Percentiles rank a stretch among this genome's conserved stretches.
Evolutionary conservation across 257 asterid genomes (phyloP).

Genomic region (Solanum ahanhuiri): DNA sequence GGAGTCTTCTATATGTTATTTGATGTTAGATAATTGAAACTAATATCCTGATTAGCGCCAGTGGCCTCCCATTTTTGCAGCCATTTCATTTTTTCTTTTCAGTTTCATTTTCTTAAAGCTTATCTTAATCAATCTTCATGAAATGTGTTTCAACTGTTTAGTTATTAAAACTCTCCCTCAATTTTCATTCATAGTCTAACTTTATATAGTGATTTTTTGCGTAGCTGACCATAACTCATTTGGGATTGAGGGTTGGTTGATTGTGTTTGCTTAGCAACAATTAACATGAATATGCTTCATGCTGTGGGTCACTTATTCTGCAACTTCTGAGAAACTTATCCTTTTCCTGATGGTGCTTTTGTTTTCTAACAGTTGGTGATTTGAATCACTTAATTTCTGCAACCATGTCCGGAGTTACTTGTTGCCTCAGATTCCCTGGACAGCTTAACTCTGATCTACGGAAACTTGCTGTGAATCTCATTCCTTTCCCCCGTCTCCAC

Average conservation of each 20-base stretch:
- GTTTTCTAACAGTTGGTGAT: slow-evolving; percentile 14
- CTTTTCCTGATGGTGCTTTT: neutral
- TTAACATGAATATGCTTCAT: neutral
- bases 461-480: slow-evolving; percentile 13
- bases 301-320: neutral
- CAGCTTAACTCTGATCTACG: slow-evolving; percentile 22
- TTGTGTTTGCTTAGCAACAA: neutral
- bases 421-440: slow-evolving; percentile 25
- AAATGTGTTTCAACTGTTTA: neutral
- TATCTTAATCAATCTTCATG: neutral
- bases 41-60: neutral
- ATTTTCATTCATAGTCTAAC: neutral
- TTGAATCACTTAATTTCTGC: slow-evolving; percentile 23
- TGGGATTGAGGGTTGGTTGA: neutral
- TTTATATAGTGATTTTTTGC: neutral
- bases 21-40: neutral
- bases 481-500: slow-evolving; percentile 18
- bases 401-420: slow-evolving; percentile 24
- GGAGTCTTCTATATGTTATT: neutral
- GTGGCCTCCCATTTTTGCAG: neutral
- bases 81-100: neutral
- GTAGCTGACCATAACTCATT: neutral
- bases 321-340: neutral
- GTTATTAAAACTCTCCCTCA: no score
- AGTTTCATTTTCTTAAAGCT: neutral